These are phyloP conservation scores for Lachnellula occidentalis DNA, from an alignment of 2,329 filamentous ascomycete species.

Conservation along the genomic window DNA sequence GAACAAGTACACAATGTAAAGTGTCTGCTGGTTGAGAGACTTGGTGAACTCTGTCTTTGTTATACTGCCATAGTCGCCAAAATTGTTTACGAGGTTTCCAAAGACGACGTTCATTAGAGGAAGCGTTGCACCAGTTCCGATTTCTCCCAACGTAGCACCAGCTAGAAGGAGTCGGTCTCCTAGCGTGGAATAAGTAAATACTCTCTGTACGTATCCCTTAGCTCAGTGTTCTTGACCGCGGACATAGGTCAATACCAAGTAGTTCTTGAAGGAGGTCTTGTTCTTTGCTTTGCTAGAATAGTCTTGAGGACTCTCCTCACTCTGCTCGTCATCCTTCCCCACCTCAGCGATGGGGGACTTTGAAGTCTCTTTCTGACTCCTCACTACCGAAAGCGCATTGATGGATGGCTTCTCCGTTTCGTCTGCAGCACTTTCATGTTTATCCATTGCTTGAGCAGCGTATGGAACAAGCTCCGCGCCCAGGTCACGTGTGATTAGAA, in stretches of 20 bases:
- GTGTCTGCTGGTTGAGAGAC: constrained; percentile 41
- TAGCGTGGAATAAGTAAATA: constrained; percentile 25
- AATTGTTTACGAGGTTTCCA: constrained; percentile 39
- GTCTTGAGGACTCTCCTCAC: constrained; percentile 11
- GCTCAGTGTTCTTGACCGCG: neutral
- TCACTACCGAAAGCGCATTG: neutral
- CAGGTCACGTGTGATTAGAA: neutral
- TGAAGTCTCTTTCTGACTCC: neutral
- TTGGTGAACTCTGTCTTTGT: constrained; percentile 37
- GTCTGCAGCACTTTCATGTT: neutral
- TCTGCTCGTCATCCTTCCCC: neutral
- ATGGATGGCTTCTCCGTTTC: neutral
- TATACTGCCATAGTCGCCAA: constrained; percentile 36
- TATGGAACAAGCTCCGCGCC: neutral
- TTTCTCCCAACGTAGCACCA: constrained; percentile 17
- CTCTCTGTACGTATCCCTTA: constrained; percentile 15
- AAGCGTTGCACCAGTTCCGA: constrained; percentile 37
- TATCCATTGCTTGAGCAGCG: neutral
- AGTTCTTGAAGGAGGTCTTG: constrained; percentile 21
- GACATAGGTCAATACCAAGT: constrained; percentile 12
- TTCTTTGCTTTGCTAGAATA: constrained; percentile 25
- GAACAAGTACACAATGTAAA: constrained; percentile 69
- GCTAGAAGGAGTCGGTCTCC: constrained; percentile 21
- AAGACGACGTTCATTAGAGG: constrained; percentile 57
- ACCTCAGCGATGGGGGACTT: neutral